Evolutionary conservation across 31 red algal species (phyloP), one percentile per base, ranked within the genome.

Genomic region (Bonnemaisonia californica): DNA sequence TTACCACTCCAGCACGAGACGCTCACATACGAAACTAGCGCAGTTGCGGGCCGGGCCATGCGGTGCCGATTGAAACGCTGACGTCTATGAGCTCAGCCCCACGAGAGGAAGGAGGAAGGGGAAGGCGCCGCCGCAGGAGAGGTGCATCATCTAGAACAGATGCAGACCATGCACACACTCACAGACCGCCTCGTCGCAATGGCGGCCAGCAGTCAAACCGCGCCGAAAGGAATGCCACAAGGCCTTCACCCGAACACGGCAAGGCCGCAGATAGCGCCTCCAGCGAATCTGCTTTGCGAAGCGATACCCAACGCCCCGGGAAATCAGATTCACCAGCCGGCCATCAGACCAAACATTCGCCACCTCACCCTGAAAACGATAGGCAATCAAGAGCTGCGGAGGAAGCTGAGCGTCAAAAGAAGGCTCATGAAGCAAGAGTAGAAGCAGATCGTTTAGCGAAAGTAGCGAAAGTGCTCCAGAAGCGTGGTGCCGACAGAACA

Each of bases 401-500:
- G 45, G 9, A 51, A 51, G 45, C 16, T 51, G 9, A 16, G 16
- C 45, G 7, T 51, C 7, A 7, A 51, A 16, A 51, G 45, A 16
- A 51, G 16, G 45, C 45, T 16, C 45, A 51, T 51, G 9, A 16
- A 51, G 45, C 45, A 51, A 51, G 45, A 7, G 45, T 51, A 51
- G 45, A 51, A 16, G 45, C 45, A 51, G 45, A 51, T 51, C 45
- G 45, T 51, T 51, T 51, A 16, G 45, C 45, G 9, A 51, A 51
- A 16, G 45, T 78, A 13, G 62, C 62, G 5, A 51, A 62, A 55
- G 73, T 77, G 61, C 59, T 54, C 26, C 51, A 62, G 0, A 68
- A 73, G 38, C 79, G 80, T 73, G 2, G 56, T 4, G 24, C 65
- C 4, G 80, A 91, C 38, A 69, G 88, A 18, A 26, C 42, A 3